Percentiles rank a stretch among this genome's conserved stretches.
Evolutionary conservation across 2,329 filamentous ascomycete species (phyloP).

Genomic region (Allantophomopsis cytisporea): DNA sequence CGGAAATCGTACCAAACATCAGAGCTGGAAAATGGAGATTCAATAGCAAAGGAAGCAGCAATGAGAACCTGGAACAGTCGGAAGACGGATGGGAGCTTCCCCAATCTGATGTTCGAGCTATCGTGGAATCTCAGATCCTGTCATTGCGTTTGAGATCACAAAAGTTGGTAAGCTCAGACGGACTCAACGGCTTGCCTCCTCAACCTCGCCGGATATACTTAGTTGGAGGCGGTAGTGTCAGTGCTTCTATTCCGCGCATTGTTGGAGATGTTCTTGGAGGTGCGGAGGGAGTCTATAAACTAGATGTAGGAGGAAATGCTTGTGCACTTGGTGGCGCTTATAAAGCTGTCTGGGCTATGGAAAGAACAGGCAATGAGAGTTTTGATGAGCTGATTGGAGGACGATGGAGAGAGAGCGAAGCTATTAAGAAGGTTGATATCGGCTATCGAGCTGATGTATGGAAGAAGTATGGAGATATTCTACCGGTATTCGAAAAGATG

Average conservation of each 20-base stretch:
- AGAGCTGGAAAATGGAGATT: conserved; percentile 79
- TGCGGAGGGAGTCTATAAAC: conserved; percentile 77
- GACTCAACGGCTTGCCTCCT: conserved; percentile 42
- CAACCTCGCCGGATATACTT: conserved; percentile 88
- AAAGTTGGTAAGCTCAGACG: conserved; percentile 51
- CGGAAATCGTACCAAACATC: conserved; percentile 91
- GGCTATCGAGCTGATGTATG: conserved; percentile 69
- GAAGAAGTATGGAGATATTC: conserved; percentile 62
- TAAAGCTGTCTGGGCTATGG: conserved; percentile 88
- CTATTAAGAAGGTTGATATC: conserved; percentile 68
- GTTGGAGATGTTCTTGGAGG: conserved; percentile 83
- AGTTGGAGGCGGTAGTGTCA: conserved; percentile 82
- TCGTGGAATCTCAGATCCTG: conserved; percentile 90
- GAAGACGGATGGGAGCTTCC: conserved; percentile 35
- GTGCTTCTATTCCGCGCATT: conserved; percentile 76
- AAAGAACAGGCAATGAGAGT: conserved; percentile 50
- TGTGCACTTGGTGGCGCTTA: conserved; percentile 91
- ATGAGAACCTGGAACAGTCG: conserved; percentile 23
- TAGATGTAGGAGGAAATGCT: conserved; percentile 90
- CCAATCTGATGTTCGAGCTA: conserved; percentile 65
- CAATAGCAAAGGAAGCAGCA: conserved; percentile 35
- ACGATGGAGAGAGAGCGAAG: conserved; percentile 75
- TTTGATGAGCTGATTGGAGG: conserved; percentile 80
- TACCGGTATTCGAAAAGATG: conserved; percentile 66
- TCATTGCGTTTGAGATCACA: conserved; percentile 78